Evolutionary conservation across 805 yeast species (phyloP).

Genomic region (Myxozyma vanderwaltii): DNA sequence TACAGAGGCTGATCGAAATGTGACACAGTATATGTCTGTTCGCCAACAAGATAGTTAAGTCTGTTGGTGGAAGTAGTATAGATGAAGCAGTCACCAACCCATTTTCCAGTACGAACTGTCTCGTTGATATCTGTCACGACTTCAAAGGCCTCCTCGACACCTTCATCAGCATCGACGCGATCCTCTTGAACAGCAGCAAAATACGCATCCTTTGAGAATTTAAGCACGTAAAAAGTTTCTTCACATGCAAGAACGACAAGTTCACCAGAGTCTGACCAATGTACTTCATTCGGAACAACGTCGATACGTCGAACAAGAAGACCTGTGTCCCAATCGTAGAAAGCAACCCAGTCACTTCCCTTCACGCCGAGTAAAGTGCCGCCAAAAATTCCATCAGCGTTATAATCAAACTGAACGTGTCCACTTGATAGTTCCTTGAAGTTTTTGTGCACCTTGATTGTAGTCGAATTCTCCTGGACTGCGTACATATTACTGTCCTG

Average conservation of each 20-base stretch:
- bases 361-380: conserved; percentile 88
- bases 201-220: conserved; percentile 69
- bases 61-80: conserved; percentile 86
- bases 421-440: conserved; percentile 75
- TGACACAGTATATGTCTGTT: conserved; percentile 84
- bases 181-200: conserved; percentile 62
- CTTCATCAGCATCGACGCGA: conserved; percentile 73
- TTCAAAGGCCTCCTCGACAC: conserved; percentile 83
- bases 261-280: conserved; percentile 95
- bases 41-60: conserved; percentile 92
- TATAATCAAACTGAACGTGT: conserved; percentile 64
- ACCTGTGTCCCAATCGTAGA: conserved; percentile 94
- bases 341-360: conserved; percentile 71
- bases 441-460: conserved; percentile 74
- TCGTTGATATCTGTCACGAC: conserved; percentile 82
- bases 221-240: conserved; percentile 76
- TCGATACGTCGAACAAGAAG: conserved; percentile 83
- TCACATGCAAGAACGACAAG: conserved; percentile 71
- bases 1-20: conserved; percentile 89
- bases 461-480: conserved; percentile 65
- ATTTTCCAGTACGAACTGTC: conserved; percentile 80
- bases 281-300: conserved; percentile 73
- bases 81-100: conserved; percentile 97
- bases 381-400: conserved; percentile 78
- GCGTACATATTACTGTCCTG: conserved; percentile 87